A percentile compares a stretch with the other conserved stretches of the same genome.
Conservation (phyloP, 805 yeast genomes). For the Metschnikowia henanensis region DNA sequence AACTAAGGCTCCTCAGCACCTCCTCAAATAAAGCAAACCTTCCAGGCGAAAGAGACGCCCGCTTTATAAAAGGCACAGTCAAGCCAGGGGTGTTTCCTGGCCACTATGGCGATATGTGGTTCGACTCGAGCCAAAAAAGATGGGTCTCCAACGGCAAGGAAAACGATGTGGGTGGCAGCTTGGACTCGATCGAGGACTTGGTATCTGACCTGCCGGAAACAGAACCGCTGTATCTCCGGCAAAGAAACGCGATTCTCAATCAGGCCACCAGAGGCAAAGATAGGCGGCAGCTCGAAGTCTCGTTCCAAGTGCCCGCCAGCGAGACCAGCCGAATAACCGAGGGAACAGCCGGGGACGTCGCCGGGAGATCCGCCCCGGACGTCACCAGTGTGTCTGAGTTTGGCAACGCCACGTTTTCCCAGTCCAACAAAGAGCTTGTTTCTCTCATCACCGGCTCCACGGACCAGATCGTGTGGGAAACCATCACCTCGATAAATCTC, state of each 20-base stretch:
- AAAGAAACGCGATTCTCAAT: not conserved
- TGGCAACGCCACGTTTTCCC: constrained; percentile 48
- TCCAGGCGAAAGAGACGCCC: not conserved
- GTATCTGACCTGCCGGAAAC: constrained; percentile 1
- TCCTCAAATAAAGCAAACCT: constrained; percentile 6
- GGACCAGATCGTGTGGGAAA: constrained; percentile 43
- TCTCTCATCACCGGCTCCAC: constrained; percentile 43
- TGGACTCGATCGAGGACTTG: constrained; percentile 42
- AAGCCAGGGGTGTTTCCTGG: constrained; percentile 37
- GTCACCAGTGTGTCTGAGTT: constrained; percentile 45
- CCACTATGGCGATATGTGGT: constrained; percentile 35
- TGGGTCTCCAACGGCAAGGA: constrained; percentile 32
- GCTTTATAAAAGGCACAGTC: constrained; percentile 30
- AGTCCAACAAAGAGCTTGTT: constrained; percentile 44
- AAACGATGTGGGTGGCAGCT: constrained; percentile 24
- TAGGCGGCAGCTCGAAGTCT: constrained; percentile 32
- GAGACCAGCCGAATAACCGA: constrained; percentile 17
- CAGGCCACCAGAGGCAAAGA: constrained; percentile 4
- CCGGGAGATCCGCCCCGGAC: constrained; percentile 24
- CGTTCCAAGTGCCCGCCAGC: constrained; percentile 36
- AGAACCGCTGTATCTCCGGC: not conserved
- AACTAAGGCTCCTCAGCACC: constrained; percentile 25
- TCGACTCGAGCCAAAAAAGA: constrained; percentile 29
- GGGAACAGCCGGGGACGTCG: not conserved
- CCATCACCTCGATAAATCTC: constrained; percentile 37